Percentiles rank a stretch among this genome's conserved stretches.
Evolutionary conservation across 345 rosid species (phyloP).

Genomic region (Populus deltoides): DNA sequence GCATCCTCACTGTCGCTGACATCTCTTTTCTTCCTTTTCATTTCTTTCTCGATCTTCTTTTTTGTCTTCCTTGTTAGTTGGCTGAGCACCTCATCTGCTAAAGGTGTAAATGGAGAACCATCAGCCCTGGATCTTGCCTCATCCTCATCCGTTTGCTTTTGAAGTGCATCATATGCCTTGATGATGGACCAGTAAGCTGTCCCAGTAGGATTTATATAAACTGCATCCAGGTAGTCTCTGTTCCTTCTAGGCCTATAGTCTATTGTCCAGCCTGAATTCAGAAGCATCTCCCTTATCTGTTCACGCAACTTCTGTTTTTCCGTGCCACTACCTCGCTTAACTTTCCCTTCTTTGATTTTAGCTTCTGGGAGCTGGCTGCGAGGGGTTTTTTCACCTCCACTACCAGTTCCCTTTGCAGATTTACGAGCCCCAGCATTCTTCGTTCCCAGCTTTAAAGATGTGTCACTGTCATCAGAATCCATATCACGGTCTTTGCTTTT

Average conservation of each 20-base stretch:
- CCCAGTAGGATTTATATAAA: conserved; percentile 30
- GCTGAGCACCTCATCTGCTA: conserved; percentile 31
- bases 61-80: conserved; percentile 33
- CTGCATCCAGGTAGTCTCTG: conserved; percentile 37
- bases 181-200: conserved; percentile 39
- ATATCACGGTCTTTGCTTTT: conserved; percentile 2
- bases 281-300: conserved; percentile 64
- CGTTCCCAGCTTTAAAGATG: conserved; percentile 18
- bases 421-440: conserved; percentile 2
- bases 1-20: conserved; percentile 15
- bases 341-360: conserved; percentile 48
- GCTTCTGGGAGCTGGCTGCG: conserved; percentile 35
- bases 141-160: conserved; percentile 27
- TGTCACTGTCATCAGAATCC: conserved; percentile 31
- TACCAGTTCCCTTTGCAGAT: conserved; percentile 20
- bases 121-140: conserved; percentile 18
- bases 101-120: conserved; percentile 18
- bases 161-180: conserved; percentile 39
- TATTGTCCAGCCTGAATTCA: conserved; percentile 33
- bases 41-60: conserved; percentile 36
- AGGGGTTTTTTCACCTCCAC: conserved; percentile 42
- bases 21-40: conserved; percentile 31
- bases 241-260: conserved; percentile 39
- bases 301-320: conserved; percentile 92
- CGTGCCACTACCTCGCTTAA: conserved; percentile 83